These are phyloP conservation scores for Wickerhamiella vanderwaltii DNA, from an alignment of 805 yeast species.

Conservation along the genomic window DNA sequence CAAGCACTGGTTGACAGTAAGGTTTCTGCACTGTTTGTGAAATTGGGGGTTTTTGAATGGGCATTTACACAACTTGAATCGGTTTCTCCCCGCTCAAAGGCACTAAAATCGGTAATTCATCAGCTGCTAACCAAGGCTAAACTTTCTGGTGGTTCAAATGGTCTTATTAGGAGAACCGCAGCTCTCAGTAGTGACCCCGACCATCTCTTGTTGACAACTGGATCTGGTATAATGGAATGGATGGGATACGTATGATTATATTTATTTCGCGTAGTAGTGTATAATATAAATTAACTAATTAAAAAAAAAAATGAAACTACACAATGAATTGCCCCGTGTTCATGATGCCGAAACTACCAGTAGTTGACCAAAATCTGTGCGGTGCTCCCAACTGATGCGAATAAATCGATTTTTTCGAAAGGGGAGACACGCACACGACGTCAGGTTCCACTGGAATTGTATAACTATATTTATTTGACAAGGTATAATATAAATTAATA, in stretches of 20 bases:
- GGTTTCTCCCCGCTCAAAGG: slow-evolving; percentile 10
- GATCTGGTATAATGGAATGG: slow-evolving; percentile 5
- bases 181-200: slow-evolving; percentile 12
- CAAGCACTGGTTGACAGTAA: slow-evolving; percentile 35
- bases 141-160: slow-evolving; percentile 15
- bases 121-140: slow-evolving; percentile 15
- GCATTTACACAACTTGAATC: slow-evolving; percentile 31
- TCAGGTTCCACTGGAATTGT: too few species aligned
- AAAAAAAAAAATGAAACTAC: too few species aligned
- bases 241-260: slow-evolving; percentile 8
- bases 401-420: too few species aligned
- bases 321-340: too few species aligned
- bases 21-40: slow-evolving; percentile 45
- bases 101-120: slow-evolving; percentile 13
- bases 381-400: too few species aligned
- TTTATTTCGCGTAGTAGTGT: too few species aligned
- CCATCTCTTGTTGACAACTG: neutral
- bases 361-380: too few species aligned
- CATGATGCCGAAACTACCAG: too few species aligned
- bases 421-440: too few species aligned
- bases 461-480: too few species aligned
- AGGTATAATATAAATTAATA: too few species aligned
- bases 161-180: slow-evolving; percentile 15
- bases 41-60: slow-evolving; percentile 56
- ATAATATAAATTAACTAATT: too few species aligned